These are phyloP conservation scores for Dioscorea cayenensis DNA, from an alignment of 116 monocot genomes.

Conservation along the genomic window DNA sequence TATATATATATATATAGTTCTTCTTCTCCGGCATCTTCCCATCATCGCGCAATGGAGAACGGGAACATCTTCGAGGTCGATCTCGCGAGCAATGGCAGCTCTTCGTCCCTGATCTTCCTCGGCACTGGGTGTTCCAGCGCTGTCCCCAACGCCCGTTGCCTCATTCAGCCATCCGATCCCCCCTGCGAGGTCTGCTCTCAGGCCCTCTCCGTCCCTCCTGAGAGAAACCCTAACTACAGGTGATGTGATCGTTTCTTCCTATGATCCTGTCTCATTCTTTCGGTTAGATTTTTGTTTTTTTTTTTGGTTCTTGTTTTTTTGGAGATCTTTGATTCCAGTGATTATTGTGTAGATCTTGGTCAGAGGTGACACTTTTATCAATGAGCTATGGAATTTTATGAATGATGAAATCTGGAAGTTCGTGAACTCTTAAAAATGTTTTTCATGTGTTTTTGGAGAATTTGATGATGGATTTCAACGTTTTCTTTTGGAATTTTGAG, in stretches of 20 bases:
- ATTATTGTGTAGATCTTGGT: no score
- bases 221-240: constrained; percentile 91
- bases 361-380: no score
- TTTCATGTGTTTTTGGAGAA: no score
- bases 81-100: neutral
- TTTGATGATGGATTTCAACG: no score
- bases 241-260: constrained; percentile 14
- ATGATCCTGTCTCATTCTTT: neutral
- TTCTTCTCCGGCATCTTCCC: neutral
- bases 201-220: constrained; percentile 59
- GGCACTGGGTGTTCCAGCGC: constrained; percentile 91
- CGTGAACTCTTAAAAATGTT: no score
- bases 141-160: constrained; percentile 72
- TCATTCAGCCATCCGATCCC: constrained; percentile 64
- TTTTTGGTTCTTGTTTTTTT: neutral
- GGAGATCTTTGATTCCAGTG: no score
- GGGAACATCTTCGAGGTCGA: neutral
- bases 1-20: neutral
- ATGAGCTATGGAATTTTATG: no score
- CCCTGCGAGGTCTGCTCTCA: constrained; percentile 79
- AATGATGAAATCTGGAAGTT: no score
- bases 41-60: neutral
- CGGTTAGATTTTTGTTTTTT: neutral
- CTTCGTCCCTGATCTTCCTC: constrained; percentile 78
- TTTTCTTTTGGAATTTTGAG: no score